Evolutionary conservation across 495 filamentous ascomycete species (phyloP).

Genomic region (Lindgomyces ingoldianus): DNA sequence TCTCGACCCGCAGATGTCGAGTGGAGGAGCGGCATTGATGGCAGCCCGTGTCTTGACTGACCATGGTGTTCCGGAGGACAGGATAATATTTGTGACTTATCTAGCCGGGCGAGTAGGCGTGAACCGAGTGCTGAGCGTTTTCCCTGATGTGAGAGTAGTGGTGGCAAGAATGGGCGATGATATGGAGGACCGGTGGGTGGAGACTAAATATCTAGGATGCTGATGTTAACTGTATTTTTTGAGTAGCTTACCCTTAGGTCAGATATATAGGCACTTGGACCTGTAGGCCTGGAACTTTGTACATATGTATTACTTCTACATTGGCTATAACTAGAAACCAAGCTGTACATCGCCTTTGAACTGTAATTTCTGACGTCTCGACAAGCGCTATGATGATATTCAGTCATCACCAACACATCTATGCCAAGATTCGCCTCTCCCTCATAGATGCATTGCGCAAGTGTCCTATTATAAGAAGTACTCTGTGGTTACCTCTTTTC

Average conservation of each 20-base stretch:
- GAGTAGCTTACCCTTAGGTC: not conserved
- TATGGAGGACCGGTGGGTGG: conserved; percentile 78
- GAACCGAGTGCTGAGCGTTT: conserved; percentile 80
- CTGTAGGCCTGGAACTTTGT: not conserved
- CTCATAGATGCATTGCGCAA: not conserved
- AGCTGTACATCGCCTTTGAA: not conserved
- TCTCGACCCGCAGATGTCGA: conserved; percentile 90
- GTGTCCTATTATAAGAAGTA: conserved; percentile 65
- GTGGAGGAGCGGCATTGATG: conserved; percentile 92
- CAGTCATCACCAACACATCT: not conserved
- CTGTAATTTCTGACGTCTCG: too few relatives aligned
- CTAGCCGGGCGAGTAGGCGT: conserved; percentile 79
- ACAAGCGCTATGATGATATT: not conserved
- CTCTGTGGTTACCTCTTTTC: conserved; percentile 66
- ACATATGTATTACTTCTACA: not conserved
- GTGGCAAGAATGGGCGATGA: conserved; percentile 77
- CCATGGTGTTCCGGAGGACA: conserved; percentile 83
- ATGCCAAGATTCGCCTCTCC: not conserved
- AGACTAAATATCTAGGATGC: conserved; percentile 78
- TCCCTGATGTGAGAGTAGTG: conserved; percentile 79
- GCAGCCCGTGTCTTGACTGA: conserved; percentile 91
- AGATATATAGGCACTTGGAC: not conserved
- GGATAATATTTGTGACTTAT: conserved; percentile 86
- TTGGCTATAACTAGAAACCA: too few relatives aligned
- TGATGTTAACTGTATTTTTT: conserved; percentile 39